Conservation (phyloP, 441 rosid genomes). For the Arabidopsis hybrid region DNA sequence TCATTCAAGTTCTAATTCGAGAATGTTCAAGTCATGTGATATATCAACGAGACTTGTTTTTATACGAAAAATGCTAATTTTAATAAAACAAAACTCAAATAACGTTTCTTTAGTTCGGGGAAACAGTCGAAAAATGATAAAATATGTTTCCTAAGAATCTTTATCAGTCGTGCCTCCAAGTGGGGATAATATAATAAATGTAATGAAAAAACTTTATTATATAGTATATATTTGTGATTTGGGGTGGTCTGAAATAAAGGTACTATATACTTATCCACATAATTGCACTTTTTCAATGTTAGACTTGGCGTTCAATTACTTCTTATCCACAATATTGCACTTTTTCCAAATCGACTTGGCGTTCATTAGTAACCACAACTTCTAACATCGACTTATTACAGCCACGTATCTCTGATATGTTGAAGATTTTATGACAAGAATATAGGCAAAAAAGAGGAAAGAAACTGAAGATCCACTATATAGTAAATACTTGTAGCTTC, state of each 20-base stretch:
- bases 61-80: not conserved
- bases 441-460: not conserved
- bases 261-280: conserved; percentile 34
- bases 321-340: not conserved
- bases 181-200: conserved; percentile 25
- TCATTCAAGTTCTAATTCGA: not conserved
- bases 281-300: conserved; percentile 4
- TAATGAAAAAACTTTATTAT: conserved; percentile 7
- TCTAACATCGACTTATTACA: conserved; percentile 27
- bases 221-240: conserved; percentile 6
- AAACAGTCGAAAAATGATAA: conserved; percentile 26
- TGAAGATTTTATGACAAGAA: conserved; percentile 10
- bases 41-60: not conserved
- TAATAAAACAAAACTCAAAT: not conserved
- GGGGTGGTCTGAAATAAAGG: conserved; percentile 36
- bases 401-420: conserved; percentile 34
- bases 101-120: conserved; percentile 1
- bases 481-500: not conserved
- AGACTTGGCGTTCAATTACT: too few relatives aligned
- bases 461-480: not conserved
- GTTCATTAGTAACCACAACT: conserved; percentile 39
- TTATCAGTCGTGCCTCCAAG: conserved; percentile 36
- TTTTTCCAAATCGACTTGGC: conserved; percentile 14
- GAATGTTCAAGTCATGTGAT: not conserved
- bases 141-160: conserved; percentile 27